Evolutionary conservation across 2,329 filamentous ascomycete genomes (phyloP).

Genomic region (Biscogniauxia mediterranea): DNA sequence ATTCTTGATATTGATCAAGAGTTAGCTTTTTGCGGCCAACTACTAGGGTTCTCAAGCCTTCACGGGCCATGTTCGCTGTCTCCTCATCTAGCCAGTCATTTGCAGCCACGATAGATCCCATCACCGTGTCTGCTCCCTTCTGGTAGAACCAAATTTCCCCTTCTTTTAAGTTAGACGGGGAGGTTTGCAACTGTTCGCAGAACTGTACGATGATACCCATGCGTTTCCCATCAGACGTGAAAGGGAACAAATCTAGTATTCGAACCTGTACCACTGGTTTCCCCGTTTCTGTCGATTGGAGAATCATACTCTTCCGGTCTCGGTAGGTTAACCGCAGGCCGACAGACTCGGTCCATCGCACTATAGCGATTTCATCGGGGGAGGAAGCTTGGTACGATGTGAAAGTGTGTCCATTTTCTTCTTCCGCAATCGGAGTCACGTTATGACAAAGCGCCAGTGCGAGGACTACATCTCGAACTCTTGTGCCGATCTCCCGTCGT

Average conservation of each 20-base stretch:
- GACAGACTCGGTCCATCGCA: slow-evolving; percentile 90
- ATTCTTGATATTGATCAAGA: slow-evolving; percentile 74
- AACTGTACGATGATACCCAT: slow-evolving; percentile 98
- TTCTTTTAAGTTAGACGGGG: slow-evolving; percentile 47
- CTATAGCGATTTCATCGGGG: slow-evolving; percentile 96
- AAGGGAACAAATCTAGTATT: slow-evolving; percentile 93
- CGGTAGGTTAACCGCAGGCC: slow-evolving; percentile 81
- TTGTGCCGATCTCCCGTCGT: slow-evolving; percentile 86
- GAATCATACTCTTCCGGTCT: slow-evolving; percentile 80
- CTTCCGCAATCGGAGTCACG: slow-evolving; percentile 87
- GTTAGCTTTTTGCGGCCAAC: slow-evolving; percentile 90
- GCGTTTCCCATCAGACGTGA: slow-evolving; percentile 94
- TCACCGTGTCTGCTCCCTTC: slow-evolving; percentile 97
- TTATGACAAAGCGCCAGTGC: slow-evolving; percentile 95
- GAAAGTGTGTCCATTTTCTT: slow-evolving; percentile 71
- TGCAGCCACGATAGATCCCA: slow-evolving; percentile 89
- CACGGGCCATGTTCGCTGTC: slow-evolving; percentile 98
- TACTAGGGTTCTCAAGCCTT: slow-evolving; percentile 90
- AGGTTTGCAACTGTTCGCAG: slow-evolving; percentile 54
- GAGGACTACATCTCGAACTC: slow-evolving; percentile 89
- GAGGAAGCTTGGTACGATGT: slow-evolving; percentile 96
- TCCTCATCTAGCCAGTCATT: slow-evolving; percentile 99
- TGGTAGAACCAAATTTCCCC: slow-evolving; percentile 98
- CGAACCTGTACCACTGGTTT: slow-evolving; percentile 77
- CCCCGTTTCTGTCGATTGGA: slow-evolving; percentile 74